Evolutionary conservation across 2,329 filamentous ascomycete genomes (phyloP), one percentile per base, ranked within the genome.

Genomic region (Colletotrichum lupini): DNA sequence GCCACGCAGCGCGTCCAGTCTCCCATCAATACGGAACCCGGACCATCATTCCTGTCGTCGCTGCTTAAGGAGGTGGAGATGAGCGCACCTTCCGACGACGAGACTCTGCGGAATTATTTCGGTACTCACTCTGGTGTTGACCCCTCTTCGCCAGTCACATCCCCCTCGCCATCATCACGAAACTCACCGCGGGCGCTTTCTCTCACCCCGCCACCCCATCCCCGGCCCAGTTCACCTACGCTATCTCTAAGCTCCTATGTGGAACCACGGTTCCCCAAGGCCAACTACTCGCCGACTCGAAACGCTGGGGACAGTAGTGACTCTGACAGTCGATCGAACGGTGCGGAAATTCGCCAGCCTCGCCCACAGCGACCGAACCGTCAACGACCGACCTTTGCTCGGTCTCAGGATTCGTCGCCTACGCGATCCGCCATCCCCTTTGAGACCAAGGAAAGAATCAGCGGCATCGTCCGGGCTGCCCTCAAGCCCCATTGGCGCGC

Each of bases 41-140:
- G 90, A 88, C 94, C 95, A 8, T 95, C 94, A 6, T 96, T 98
- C 79, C 87, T 98, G 8, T 94, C 95, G 28, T 96, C 95, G 0
- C 86, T 98, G 7, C 85, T 98, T 62, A 95, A 94, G 80, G 96
- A 98, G 81, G 94, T 98, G 1, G 95, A 97, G 74, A 89, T 88
- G 82, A 88, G 87, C 81, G 82, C 88, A 68, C 82, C 85, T 3
- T 88, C 88, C 0, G 90, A 92, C 67, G 90, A 92, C 63, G 90
- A 92, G 67, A 84, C 80, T 30, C 79, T 86, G 26, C 82, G 83
- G 26, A 79, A 78, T 3, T 78, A 87, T 37, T 84, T 86, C 74
- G 79, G 65, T 60, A 65, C 73, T 9, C 80, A 78, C 64, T 76
- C 80, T 11, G 67, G 74, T 14, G 76, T 79, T 32, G 77, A 80